phyloP scores from a whole-genome alignment of 768 basidiomycete genomes.

The Lactarius evosmus region DNA sequence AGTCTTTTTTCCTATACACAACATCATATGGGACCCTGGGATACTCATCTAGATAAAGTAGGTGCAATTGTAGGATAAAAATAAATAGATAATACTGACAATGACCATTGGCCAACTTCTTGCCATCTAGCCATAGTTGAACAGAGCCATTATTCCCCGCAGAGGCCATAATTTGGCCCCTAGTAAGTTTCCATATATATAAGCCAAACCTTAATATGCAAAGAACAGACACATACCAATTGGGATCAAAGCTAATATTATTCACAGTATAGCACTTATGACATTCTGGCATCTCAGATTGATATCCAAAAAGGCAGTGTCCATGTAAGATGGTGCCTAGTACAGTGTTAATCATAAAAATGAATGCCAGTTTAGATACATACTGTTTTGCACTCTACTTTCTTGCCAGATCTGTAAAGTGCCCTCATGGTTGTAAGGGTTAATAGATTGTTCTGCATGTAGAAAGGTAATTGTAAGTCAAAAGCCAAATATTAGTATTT shows the following conservation, averaged over 20 bases:
- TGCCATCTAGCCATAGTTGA: conserved; percentile 20
- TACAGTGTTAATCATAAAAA: neutral
- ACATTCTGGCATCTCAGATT: neutral
- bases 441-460: conserved; percentile 3
- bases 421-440: conserved; percentile 21
- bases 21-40: conserved; percentile 21
- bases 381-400: conserved; percentile 4
- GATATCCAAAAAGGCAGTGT: conserved; percentile 12
- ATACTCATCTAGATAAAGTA: conserved; percentile 17
- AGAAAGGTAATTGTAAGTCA: neutral
- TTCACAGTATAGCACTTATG: conserved; percentile 25
- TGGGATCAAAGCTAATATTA: conserved; percentile 27
- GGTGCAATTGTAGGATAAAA: neutral
- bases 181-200: neutral
- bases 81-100: neutral
- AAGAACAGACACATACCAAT: conserved; percentile 7
- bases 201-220: neutral
- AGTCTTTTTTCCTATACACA: conserved; percentile 17
- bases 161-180: conserved; percentile 19
- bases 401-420: conserved; percentile 24
- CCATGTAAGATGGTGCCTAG: conserved; percentile 22
- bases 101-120: conserved; percentile 7
- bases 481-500: neutral
- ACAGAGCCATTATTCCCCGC: conserved; percentile 22
- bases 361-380: neutral